Evolutionary conservation across 345 rosid genomes (phyloP).

Genomic region (Gynandropsis gynandra): DNA sequence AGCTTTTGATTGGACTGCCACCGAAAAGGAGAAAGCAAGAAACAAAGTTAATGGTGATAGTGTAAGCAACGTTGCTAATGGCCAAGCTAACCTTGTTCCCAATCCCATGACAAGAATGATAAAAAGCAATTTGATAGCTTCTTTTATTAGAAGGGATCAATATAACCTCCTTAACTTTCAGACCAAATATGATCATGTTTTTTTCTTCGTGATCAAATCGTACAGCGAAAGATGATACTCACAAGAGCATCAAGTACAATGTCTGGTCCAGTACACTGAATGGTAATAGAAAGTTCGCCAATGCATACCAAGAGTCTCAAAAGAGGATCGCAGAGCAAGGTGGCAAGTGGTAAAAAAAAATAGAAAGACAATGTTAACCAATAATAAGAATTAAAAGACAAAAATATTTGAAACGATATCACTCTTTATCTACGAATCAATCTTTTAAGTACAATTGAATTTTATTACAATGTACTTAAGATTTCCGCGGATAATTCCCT

Average conservation of each 20-base stretch:
- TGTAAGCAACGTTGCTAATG: slow-evolving; percentile 7
- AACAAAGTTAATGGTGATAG: slow-evolving; percentile 27
- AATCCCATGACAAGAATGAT: slow-evolving; percentile 29
- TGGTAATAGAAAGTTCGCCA: slow-evolving; percentile 53
- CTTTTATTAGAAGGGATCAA: slow-evolving; percentile 38
- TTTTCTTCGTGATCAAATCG: slow-evolving; percentile 58
- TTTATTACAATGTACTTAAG: too few relatives aligned
- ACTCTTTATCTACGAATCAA: too few relatives aligned
- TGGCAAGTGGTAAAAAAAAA: too few relatives aligned
- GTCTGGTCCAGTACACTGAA: slow-evolving; percentile 67
- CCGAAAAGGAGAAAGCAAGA: slow-evolving; percentile 33
- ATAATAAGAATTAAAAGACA: too few relatives aligned
- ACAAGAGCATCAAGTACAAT: slow-evolving; percentile 60
- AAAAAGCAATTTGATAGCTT: slow-evolving; percentile 28
- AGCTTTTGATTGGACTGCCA: slow-evolving; percentile 26
- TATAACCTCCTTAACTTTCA: slow-evolving; percentile 46
- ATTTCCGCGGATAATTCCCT: too few relatives aligned
- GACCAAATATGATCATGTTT: slow-evolving; percentile 37
- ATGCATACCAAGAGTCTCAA: slow-evolving; percentile 45
- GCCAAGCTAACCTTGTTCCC: slow-evolving; percentile 22
- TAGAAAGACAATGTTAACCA: too few relatives aligned
- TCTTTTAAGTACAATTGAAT: too few relatives aligned
- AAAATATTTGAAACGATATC: too few relatives aligned
- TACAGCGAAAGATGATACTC: slow-evolving; percentile 63
- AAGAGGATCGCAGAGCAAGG: slow-evolving; percentile 31